These are phyloP conservation scores for Fusarium nelsonii DNA, from an alignment of 2,329 filamentous ascomycete species.

Conservation along the genomic window DNA sequence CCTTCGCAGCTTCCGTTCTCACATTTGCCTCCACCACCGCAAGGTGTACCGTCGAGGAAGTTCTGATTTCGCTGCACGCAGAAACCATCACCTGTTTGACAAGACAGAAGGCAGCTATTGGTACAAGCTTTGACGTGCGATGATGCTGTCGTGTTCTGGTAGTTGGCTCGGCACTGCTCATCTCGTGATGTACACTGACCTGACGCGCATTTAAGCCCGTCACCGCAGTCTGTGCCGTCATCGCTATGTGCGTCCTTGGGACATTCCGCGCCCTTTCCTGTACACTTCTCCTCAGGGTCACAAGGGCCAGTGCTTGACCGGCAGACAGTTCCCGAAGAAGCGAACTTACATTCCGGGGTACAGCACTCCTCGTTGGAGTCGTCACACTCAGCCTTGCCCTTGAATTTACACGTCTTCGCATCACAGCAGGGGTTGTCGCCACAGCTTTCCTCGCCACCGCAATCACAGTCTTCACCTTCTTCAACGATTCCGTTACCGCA, in stretches of 20 bases:
- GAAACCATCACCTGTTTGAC: constrained; percentile 75
- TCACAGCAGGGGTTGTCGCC: constrained; percentile 85
- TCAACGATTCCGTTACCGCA: constrained; percentile 99
- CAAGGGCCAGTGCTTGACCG: constrained; percentile 83
- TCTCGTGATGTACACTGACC: constrained; percentile 96
- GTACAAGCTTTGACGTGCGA: constrained; percentile 83
- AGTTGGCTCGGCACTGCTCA: constrained; percentile 86
- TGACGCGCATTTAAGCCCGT: constrained; percentile 81
- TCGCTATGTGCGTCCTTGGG: constrained; percentile 76
- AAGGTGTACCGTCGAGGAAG: constrained; percentile 92
- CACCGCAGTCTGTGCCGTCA: constrained; percentile 80
- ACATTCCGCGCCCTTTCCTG: constrained; percentile 78
- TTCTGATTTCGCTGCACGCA: constrained; percentile 88
- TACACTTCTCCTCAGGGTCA: constrained; percentile 87
- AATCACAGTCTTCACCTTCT: constrained; percentile 94
- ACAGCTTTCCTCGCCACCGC: constrained; percentile 81
- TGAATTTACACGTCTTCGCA: constrained; percentile 87
- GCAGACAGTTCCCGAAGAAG: constrained; percentile 78
- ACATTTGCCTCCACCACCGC: constrained; percentile 85
- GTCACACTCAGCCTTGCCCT: constrained; percentile 80
- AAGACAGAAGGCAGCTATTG: constrained; percentile 79
- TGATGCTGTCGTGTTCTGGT: constrained; percentile 79
- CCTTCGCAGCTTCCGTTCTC: constrained; percentile 82
- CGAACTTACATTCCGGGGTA: constrained; percentile 73
- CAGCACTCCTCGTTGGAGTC: constrained; percentile 87